Evolutionary conservation across 768 basidiomycete species (phyloP).

Genomic region (Leccinum olivaceopallidum): DNA sequence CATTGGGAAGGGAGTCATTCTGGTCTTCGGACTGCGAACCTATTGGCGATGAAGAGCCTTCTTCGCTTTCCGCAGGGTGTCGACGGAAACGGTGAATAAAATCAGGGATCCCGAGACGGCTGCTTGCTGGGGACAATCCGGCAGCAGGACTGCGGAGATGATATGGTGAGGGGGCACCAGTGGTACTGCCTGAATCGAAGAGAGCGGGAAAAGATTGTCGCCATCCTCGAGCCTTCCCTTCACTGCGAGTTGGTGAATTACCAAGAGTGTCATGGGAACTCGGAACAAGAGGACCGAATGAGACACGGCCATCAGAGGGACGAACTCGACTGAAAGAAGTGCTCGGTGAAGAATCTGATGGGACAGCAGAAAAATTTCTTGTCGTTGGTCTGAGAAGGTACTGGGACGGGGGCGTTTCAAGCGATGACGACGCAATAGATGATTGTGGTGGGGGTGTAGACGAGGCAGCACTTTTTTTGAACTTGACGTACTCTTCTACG

Average conservation of each 20-base stretch:
- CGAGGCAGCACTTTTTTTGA: slow-evolving; percentile 32
- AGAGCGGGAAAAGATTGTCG: slow-evolving; percentile 29
- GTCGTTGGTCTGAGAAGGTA: slow-evolving; percentile 12
- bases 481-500: slow-evolving; percentile 62
- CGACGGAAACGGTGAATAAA: slow-evolving; percentile 38
- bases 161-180: slow-evolving; percentile 37
- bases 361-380: slow-evolving; percentile 31
- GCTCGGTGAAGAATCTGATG: slow-evolving; percentile 41
- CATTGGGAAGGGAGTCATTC: slow-evolving; percentile 27
- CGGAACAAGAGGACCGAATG: slow-evolving; percentile 59
- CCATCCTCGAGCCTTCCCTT: slow-evolving; percentile 34
- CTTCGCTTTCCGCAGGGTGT: slow-evolving; percentile 44
- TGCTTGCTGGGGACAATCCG: slow-evolving; percentile 45
- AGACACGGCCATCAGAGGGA: slow-evolving; percentile 49
- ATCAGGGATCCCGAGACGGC: slow-evolving; percentile 41
- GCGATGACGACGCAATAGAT: slow-evolving; percentile 14
- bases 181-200: slow-evolving; percentile 35
- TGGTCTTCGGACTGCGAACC: slow-evolving; percentile 48
- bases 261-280: slow-evolving; percentile 49
- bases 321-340: slow-evolving; percentile 40
- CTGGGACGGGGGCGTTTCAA: slow-evolving; percentile 14
- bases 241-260: slow-evolving; percentile 45
- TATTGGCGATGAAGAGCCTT: slow-evolving; percentile 44
- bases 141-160: slow-evolving; percentile 28
- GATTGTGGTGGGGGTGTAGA: slow-evolving; percentile 18